These are phyloP conservation scores for Drosera capensis DNA, from an alignment of 148 eudicot genomes.

Conservation along the genomic window DNA sequence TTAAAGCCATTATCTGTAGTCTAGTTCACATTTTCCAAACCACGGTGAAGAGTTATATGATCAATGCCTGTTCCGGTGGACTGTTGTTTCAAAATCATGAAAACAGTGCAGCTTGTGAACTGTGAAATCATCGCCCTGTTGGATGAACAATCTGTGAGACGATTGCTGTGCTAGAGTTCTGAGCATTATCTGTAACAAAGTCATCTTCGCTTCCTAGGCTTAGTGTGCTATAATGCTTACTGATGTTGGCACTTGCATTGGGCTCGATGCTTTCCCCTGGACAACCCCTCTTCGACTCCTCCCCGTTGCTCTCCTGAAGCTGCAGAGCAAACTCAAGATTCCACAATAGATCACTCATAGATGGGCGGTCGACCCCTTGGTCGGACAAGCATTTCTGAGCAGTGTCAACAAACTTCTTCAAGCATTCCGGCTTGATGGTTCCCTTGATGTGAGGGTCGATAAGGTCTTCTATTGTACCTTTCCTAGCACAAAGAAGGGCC, in stretches of 20 bases:
- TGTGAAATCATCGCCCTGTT: background rate
- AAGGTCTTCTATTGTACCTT: conserved; percentile 18
- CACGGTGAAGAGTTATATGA: too few species aligned
- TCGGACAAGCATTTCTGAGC: conserved; percentile 28
- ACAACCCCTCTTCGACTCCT: conserved; percentile 1
- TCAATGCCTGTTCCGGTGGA: too few species aligned
- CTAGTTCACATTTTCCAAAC: too few species aligned
- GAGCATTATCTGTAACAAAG: background rate
- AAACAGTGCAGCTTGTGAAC: too few species aligned
- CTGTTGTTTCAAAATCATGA: too few species aligned
- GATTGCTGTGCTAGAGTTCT: background rate
- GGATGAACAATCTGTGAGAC: background rate
- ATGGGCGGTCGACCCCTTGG: conserved; percentile 22
- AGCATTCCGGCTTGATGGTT: conserved; percentile 20
- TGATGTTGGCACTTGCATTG: background rate
- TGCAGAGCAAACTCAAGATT: conserved; percentile 36
- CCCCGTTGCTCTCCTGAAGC: conserved; percentile 14
- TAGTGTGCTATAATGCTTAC: conserved; percentile 20
- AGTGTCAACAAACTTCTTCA: conserved; percentile 27
- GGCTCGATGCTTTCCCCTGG: background rate
- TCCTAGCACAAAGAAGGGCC: conserved; percentile 17
- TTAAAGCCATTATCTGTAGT: too few species aligned
- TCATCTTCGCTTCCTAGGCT: conserved; percentile 15
- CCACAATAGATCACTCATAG: conserved; percentile 42
- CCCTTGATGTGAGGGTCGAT: conserved; percentile 30